Evolutionary conservation across 805 yeast genomes (phyloP).

Genomic region (Metschnikowia reukaufii): DNA sequence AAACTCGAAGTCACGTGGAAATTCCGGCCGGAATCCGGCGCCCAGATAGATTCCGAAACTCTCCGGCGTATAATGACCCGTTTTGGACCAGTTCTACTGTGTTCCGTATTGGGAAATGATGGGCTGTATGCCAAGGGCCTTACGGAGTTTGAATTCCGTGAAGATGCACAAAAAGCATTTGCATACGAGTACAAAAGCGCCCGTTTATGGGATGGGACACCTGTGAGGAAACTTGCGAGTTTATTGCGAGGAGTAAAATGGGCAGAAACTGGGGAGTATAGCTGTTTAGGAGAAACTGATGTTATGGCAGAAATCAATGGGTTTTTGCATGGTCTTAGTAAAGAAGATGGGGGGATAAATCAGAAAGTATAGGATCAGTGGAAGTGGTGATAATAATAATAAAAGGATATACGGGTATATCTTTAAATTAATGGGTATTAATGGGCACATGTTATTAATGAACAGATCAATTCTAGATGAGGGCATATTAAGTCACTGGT

Average conservation of each 20-base stretch:
- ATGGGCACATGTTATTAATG: too few species aligned
- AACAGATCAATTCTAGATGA: too few species aligned
- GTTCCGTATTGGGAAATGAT: slow-evolving; percentile 6
- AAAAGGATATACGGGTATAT: too few species aligned
- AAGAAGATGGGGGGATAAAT: too few species aligned
- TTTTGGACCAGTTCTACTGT: slow-evolving; percentile 41
- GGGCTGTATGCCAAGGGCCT: slow-evolving; percentile 39
- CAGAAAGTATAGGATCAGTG: too few species aligned
- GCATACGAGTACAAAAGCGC: slow-evolving; percentile 43
- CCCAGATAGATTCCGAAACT: slow-evolving; percentile 30
- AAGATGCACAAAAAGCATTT: slow-evolving; percentile 35
- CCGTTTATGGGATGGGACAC: slow-evolving; percentile 46
- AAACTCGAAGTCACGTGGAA: slow-evolving; percentile 47
- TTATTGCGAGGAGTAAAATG: slow-evolving; percentile 33
- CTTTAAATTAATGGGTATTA: too few species aligned
- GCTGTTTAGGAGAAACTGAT: not conserved
- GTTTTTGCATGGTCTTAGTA: too few species aligned
- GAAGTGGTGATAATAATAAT: too few species aligned
- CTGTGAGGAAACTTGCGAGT: slow-evolving; percentile 47
- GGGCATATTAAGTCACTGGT: too few species aligned
- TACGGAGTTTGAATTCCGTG: slow-evolving; percentile 29
- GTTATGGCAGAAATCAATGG: not conserved
- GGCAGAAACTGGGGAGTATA: too few species aligned
- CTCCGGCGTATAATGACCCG: slow-evolving; percentile 42
- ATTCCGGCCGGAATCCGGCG: slow-evolving; percentile 35